Percentiles rank a stretch among this genome's conserved stretches.
phyloP scores from a whole-genome alignment of 2,329 filamentous ascomycete genomes.

The Penicillium sumatraense region DNA sequence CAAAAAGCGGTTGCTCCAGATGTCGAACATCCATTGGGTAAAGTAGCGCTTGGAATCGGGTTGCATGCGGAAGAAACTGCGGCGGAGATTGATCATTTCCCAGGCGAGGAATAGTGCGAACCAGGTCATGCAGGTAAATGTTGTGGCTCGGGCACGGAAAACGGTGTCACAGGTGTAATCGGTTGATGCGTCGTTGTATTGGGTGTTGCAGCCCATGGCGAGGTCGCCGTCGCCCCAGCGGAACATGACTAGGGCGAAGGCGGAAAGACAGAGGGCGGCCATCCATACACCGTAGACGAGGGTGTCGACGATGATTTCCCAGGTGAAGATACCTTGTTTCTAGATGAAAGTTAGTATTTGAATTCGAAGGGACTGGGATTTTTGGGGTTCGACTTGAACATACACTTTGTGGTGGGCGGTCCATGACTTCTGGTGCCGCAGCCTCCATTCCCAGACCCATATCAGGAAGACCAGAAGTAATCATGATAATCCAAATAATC shows the following conservation, averaged over 20 bases:
- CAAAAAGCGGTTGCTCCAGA: conserved; percentile 74
- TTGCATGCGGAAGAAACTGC: conserved; percentile 76
- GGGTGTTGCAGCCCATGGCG: conserved; percentile 64
- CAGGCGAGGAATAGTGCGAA: conserved; percentile 77
- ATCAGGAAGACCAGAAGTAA: conserved; percentile 84
- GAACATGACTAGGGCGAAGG: conserved; percentile 69
- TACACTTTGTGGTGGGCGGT: conserved; percentile 71
- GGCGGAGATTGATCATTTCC: conserved; percentile 75
- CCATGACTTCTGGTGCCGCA: conserved; percentile 76
- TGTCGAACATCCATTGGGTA: conserved; percentile 68
- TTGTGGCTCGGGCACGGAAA: conserved; percentile 73
- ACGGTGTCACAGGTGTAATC: conserved; percentile 61
- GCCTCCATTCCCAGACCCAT: conserved; percentile 84
- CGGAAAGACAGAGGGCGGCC: conserved; percentile 68
- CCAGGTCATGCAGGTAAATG: conserved; percentile 76
- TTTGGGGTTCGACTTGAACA: background rate
- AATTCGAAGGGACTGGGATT: background rate
- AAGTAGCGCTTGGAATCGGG: conserved; percentile 64
- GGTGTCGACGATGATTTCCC: conserved; percentile 79
- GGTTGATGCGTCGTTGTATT: conserved; percentile 44
- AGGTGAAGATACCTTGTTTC: conserved; percentile 74
- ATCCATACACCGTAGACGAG: conserved; percentile 79
- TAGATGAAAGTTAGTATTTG: conserved; percentile 22
- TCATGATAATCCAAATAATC: conserved; percentile 94
- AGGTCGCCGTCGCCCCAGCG: conserved; percentile 65